These are phyloP conservation scores for Nicotiana sylvestris DNA, from an alignment of 257 asterid species.

Conservation along the genomic window DNA sequence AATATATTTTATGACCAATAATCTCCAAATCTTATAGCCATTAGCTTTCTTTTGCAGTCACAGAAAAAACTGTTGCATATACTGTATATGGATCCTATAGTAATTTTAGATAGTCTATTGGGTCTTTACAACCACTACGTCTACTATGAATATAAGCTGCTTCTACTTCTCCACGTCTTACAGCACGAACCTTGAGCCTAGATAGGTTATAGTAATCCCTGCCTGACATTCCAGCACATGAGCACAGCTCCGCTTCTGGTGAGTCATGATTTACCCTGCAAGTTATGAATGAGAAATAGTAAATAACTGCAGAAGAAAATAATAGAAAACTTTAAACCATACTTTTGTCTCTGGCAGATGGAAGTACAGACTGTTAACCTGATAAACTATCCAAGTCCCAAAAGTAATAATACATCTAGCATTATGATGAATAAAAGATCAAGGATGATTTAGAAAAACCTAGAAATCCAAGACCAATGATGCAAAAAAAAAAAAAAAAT, in stretches of 20 bases:
- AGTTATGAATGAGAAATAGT: neutral
- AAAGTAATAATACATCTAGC: neutral
- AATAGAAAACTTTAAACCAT: neutral
- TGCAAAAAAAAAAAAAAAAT: neutral
- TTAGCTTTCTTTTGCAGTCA: neutral
- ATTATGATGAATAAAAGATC: neutral
- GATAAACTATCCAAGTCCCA: neutral
- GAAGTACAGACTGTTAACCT: neutral
- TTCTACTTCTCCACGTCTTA: neutral
- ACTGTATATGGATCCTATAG: neutral
- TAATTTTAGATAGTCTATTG: neutral
- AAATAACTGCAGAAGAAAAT: slow-evolving; percentile 8
- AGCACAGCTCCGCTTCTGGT: slow-evolving; percentile 60
- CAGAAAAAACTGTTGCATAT: neutral
- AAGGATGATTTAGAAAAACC: neutral
- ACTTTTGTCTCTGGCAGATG: neutral
- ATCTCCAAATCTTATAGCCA: neutral
- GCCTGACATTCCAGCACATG: slow-evolving; percentile 32
- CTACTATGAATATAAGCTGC: neutral
- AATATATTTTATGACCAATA: neutral
- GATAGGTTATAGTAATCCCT: slow-evolving; percentile 23
- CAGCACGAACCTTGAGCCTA: slow-evolving; percentile 39
- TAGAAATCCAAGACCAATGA: neutral
- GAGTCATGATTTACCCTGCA: slow-evolving; percentile 50
- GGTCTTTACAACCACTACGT: slow-evolving; percentile 2